phyloP scores from a whole-genome alignment of 345 rosid species.

The Populus tremula region DNA sequence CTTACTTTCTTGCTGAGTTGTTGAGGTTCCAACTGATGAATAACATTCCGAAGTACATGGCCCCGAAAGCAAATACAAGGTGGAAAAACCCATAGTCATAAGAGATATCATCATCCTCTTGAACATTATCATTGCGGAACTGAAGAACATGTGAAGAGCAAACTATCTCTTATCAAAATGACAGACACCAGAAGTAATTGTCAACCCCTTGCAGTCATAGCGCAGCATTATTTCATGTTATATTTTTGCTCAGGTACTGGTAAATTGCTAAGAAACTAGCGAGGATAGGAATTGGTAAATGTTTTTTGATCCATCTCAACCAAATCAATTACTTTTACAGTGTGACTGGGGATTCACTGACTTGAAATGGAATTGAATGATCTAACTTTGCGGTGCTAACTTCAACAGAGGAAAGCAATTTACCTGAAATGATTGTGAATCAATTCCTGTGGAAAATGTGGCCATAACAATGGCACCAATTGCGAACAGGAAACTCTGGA shows the following conservation, averaged over 20 bases:
- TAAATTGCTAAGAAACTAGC: too few relatives aligned
- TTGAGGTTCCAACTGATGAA: conserved; percentile 83
- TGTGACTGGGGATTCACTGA: too few relatives aligned
- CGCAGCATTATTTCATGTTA: background rate
- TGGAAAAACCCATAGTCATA: conserved; percentile 80
- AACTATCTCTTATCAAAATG: too few relatives aligned
- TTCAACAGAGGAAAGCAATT: background rate
- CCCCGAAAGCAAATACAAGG: conserved; percentile 79
- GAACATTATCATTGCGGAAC: conserved; percentile 57
- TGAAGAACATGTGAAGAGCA: conserved; percentile 23
- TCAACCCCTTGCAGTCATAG: too few relatives aligned
- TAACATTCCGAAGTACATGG: conserved; percentile 92
- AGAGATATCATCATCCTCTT: conserved; percentile 63
- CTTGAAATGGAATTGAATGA: too few relatives aligned
- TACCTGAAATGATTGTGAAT: conserved; percentile 82
- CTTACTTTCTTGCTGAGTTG: conserved; percentile 55
- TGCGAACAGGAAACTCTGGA: conserved; percentile 77
- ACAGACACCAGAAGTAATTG: background rate
- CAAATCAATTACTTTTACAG: too few relatives aligned
- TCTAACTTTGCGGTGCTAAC: too few relatives aligned
- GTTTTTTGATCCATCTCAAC: too few relatives aligned
- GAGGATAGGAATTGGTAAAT: too few relatives aligned
- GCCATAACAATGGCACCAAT: conserved; percentile 81
- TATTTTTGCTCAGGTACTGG: too few relatives aligned
- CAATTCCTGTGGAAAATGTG: conserved; percentile 90